Conservation (phyloP, 352 stramenopile species). For the Pythium utonaiense region DNA sequence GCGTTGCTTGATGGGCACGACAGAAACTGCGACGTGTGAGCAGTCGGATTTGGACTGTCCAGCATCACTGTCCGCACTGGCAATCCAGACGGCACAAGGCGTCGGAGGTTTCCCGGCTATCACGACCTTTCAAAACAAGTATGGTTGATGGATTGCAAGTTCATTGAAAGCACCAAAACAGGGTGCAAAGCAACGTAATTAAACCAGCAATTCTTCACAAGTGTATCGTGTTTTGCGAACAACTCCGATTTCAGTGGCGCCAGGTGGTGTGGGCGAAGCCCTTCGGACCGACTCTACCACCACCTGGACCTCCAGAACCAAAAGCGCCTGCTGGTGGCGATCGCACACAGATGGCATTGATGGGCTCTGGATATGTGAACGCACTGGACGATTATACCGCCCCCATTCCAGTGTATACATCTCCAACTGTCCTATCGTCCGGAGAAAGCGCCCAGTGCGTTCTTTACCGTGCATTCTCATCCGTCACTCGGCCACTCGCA, state of each 20-base stretch:
- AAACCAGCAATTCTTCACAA: too few species aligned
- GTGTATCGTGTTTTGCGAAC: too few species aligned
- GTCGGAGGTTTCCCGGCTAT: too few species aligned
- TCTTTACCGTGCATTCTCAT: background rate
- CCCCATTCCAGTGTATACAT: too few species aligned
- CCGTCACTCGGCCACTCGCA: background rate
- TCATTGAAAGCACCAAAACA: background rate
- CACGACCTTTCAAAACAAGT: background rate
- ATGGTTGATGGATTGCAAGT: background rate
- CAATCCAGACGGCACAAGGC: background rate
- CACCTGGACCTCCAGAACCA: slow-evolving; percentile 3
- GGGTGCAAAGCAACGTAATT: too few species aligned
- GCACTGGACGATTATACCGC: background rate
- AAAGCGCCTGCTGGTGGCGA: background rate
- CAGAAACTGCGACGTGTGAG: background rate
- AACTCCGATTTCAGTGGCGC: background rate
- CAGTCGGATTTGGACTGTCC: background rate
- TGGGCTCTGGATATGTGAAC: background rate
- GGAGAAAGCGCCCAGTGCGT: background rate
- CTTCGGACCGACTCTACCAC: background rate
- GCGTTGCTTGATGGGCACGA: background rate
- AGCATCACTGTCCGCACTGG: background rate
- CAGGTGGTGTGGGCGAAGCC: background rate
- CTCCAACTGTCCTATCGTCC: background rate
- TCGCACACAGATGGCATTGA: background rate